phyloP scores from a whole-genome alignment of 192 early-diverging fungal genomes.

The Linnemannia schmuckeri region DNA sequence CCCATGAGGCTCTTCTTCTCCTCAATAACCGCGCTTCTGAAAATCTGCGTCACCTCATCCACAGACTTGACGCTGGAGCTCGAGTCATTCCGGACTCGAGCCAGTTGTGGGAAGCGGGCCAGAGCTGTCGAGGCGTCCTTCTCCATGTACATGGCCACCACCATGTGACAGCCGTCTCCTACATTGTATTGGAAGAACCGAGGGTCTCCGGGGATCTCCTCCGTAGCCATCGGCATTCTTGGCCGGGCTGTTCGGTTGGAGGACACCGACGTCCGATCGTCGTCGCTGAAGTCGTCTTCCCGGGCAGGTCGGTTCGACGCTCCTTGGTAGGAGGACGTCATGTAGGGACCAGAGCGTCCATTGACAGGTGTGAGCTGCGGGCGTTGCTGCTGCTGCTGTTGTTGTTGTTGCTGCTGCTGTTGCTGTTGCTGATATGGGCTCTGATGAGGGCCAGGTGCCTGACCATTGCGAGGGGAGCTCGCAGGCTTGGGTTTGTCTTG shows the following conservation, averaged over 20 bases:
- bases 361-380: neutral
- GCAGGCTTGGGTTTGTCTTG: neutral
- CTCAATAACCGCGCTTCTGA: constrained; percentile 18
- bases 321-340: neutral
- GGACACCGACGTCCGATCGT: neutral
- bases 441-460: neutral
- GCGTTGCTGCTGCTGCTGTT: neutral
- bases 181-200: constrained; percentile 41
- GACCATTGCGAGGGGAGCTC: neutral
- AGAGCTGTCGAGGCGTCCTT: constrained; percentile 10
- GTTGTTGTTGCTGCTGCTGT: neutral
- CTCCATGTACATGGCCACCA: constrained; percentile 42
- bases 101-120: constrained; percentile 14
- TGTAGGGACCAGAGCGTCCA: neutral
- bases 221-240: neutral
- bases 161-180: constrained; percentile 30
- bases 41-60: constrained; percentile 22
- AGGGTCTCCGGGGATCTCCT: constrained; percentile 11
- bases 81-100: constrained; percentile 4
- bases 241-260: neutral
- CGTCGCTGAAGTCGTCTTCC: neutral
- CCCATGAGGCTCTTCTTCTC: constrained; percentile 14
- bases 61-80: constrained; percentile 12
- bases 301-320: neutral
- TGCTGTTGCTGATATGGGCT: neutral